Conservation (phyloP, 495 filamentous ascomycete genomes). For the Apiosordaria backusii region DNA sequence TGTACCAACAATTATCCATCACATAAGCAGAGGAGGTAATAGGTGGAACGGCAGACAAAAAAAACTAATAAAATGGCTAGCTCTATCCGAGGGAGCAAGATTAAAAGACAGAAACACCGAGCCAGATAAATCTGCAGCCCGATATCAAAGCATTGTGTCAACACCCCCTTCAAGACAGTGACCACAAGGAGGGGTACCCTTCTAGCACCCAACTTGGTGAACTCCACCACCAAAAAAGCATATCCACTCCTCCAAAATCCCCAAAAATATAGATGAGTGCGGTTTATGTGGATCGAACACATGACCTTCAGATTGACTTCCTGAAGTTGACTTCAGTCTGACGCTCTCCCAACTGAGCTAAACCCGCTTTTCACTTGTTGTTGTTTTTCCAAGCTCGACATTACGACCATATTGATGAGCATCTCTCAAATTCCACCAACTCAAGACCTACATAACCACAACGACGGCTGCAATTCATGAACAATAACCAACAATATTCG, state of each 20-base stretch:
- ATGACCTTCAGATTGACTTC: background rate
- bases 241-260: background rate
- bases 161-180: too few relatives aligned
- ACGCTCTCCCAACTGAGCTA: constrained; percentile 6
- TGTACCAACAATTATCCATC: too few relatives aligned
- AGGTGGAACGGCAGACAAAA: background rate
- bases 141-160: background rate
- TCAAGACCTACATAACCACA: too few relatives aligned
- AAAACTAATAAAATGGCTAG: background rate
- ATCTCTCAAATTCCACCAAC: background rate
- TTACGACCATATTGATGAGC: background rate
- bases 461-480: too few relatives aligned
- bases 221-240: background rate
- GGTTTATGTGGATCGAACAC: constrained; percentile 3
- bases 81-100: background rate
- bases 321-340: constrained; percentile 3
- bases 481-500: background rate
- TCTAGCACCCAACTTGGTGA: too few relatives aligned
- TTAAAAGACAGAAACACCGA: background rate
- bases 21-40: too few relatives aligned
- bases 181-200: too few relatives aligned
- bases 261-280: constrained; percentile 4
- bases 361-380: constrained; percentile 4
- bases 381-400: background rate
- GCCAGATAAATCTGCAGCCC: background rate